Conservation (phyloP, 2,329 filamentous ascomycete genomes). For the Cladorrhinum sp. region DNA sequence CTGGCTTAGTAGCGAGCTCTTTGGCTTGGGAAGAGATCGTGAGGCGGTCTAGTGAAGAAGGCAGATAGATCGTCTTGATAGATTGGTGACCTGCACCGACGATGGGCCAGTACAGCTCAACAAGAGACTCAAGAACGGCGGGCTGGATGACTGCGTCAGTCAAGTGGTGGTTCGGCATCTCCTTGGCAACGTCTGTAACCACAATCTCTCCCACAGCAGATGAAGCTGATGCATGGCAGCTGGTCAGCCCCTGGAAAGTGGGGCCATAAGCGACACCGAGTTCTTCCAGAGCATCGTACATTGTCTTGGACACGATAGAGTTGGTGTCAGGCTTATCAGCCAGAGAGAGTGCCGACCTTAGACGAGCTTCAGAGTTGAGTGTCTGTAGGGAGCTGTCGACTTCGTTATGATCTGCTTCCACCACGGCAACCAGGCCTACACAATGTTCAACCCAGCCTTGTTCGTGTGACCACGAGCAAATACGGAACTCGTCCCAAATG, state of each 20-base stretch:
- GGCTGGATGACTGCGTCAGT: slow-evolving; percentile 37
- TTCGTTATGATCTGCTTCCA: slow-evolving; percentile 37
- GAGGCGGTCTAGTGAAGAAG: slow-evolving; percentile 40
- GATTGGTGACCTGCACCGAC: slow-evolving; percentile 30
- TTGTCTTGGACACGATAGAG: slow-evolving; percentile 32
- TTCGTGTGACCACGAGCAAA: slow-evolving; percentile 51
- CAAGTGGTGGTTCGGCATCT: slow-evolving; percentile 39
- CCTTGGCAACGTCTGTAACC: slow-evolving; percentile 36
- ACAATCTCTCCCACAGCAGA: slow-evolving; percentile 37
- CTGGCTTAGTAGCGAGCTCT: slow-evolving; percentile 28
- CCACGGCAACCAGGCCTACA: slow-evolving; percentile 47
- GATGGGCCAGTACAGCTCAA: slow-evolving; percentile 43
- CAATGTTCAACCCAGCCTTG: slow-evolving; percentile 59
- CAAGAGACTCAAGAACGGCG: slow-evolving; percentile 39
- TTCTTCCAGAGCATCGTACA: slow-evolving; percentile 47
- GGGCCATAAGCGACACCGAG: slow-evolving; percentile 50
- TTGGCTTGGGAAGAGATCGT: slow-evolving; percentile 35
- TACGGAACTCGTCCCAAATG: slow-evolving; percentile 54
- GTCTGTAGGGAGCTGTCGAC: slow-evolving; percentile 38
- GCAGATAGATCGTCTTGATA: slow-evolving; percentile 41
- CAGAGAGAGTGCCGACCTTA: slow-evolving; percentile 32
- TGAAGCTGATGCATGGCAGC: slow-evolving; percentile 39
- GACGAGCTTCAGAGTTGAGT: slow-evolving; percentile 29
- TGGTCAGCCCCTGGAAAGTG: slow-evolving; percentile 49
- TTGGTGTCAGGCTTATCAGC: slow-evolving; percentile 31